phyloP scores from a whole-genome alignment of 495 filamentous ascomycete species.

The Xylaria telfairii region DNA sequence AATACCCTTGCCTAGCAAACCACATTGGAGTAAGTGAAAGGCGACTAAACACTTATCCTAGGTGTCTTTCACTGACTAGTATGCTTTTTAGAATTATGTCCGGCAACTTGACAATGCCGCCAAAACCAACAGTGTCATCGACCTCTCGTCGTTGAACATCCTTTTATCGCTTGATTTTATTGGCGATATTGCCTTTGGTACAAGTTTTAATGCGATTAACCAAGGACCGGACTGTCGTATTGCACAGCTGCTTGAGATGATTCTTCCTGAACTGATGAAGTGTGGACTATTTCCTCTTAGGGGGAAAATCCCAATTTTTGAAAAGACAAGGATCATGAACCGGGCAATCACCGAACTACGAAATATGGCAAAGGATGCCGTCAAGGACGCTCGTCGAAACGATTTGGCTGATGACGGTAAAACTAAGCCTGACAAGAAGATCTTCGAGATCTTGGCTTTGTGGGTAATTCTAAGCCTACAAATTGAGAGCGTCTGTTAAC shows the following conservation, averaged over 20 bases:
- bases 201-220: constrained; percentile 21
- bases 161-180: constrained; percentile 24
- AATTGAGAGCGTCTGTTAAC: neutral
- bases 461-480: neutral
- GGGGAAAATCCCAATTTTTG: constrained; percentile 13
- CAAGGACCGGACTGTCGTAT: constrained; percentile 18
- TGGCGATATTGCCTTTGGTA: constrained; percentile 25
- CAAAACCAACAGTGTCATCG: neutral
- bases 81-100: constrained; percentile 8
- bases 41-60: neutral
- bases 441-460: constrained; percentile 24
- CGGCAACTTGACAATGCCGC: constrained; percentile 16
- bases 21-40: constrained; percentile 15
- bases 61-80: neutral
- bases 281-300: constrained; percentile 22
- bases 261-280: constrained; percentile 24
- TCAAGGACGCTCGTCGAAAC: constrained; percentile 15
- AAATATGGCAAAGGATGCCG: constrained; percentile 19
- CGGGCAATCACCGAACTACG: constrained; percentile 14
- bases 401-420: neutral
- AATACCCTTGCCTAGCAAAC: constrained; percentile 19
- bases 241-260: constrained; percentile 23
- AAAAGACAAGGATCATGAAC: constrained; percentile 21
- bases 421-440: constrained; percentile 22
- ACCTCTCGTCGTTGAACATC: constrained; percentile 18